Evolutionary conservation across 768 basidiomycete genomes (phyloP).

Genomic region (Tylopilus balloui): DNA sequence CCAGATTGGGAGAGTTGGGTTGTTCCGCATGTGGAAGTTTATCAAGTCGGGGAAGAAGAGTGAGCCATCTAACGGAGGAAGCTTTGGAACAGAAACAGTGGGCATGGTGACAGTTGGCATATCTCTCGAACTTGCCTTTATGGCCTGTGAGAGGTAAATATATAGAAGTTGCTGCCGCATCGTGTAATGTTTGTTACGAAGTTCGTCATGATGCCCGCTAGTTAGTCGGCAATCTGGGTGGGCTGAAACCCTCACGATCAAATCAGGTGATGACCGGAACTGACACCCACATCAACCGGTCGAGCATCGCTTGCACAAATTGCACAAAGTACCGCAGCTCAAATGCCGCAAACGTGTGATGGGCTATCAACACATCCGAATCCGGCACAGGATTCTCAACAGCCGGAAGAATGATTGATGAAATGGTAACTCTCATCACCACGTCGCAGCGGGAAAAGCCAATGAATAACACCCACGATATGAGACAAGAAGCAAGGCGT

Average conservation of each 20-base stretch:
- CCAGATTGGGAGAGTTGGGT: background rate
- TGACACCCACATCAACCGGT: background rate
- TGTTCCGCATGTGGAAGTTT: slow-evolving; percentile 1
- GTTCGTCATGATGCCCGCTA: background rate
- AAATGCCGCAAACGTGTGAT: background rate
- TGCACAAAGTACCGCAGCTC: background rate
- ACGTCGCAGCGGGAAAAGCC: background rate
- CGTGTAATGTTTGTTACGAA: no score
- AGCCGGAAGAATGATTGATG: no score
- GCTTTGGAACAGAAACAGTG: background rate
- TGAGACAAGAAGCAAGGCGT: no score
- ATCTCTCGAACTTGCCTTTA: background rate
- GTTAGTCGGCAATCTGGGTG: background rate
- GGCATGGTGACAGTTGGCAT: background rate
- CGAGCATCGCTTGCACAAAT: background rate
- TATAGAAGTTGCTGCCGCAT: background rate
- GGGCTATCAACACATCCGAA: background rate
- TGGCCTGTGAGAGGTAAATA: background rate
- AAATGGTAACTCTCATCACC: no score
- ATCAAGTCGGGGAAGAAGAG: background rate
- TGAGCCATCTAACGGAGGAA: background rate
- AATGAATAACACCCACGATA: background rate
- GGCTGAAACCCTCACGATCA: background rate
- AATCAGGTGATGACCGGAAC: background rate
- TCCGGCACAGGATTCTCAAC: background rate